A percentile compares a stretch with the other conserved stretches of the same genome.
Evolutionary conservation across 2,329 filamentous ascomycete species (phyloP).

Genomic region (Rhytidhysteron rufulum): DNA sequence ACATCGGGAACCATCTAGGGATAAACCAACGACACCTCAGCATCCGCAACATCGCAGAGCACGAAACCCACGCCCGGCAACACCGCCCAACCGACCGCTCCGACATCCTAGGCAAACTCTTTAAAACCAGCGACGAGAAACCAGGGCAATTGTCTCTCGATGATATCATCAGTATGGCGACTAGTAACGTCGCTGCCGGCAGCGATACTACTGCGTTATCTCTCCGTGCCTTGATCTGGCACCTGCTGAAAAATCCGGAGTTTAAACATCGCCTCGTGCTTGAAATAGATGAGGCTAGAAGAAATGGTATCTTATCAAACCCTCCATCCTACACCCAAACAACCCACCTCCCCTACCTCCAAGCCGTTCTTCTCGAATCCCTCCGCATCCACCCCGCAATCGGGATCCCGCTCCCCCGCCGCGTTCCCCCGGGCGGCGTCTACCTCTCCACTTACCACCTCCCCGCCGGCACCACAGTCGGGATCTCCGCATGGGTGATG

Average conservation of each 20-base stretch:
- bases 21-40: slow-evolving; percentile 30
- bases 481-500: not conserved
- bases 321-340: slow-evolving; percentile 3
- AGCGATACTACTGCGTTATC: slow-evolving; percentile 29
- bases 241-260: slow-evolving; percentile 26
- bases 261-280: slow-evolving; percentile 2
- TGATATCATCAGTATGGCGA: slow-evolving; percentile 35
- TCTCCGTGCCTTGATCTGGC: slow-evolving; percentile 29
- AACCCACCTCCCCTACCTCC: slow-evolving; percentile 32
- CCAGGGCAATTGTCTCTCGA: slow-evolving; percentile 33
- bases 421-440: slow-evolving; percentile 35
- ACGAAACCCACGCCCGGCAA: slow-evolving; percentile 23
- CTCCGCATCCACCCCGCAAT: slow-evolving; percentile 42
- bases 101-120: slow-evolving; percentile 38
- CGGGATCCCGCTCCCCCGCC: slow-evolving; percentile 37
- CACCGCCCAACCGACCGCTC: slow-evolving; percentile 28
- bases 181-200: slow-evolving; percentile 21
- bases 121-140: slow-evolving; percentile 33
- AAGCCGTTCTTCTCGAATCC: slow-evolving; percentile 43
- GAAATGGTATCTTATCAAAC: slow-evolving; percentile 1
- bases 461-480: not conserved
- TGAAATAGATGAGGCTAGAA: slow-evolving; percentile 6
- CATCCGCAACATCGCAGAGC: slow-evolving; percentile 28
- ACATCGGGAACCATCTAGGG: slow-evolving; percentile 35
- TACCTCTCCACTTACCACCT: slow-evolving; percentile 27